Evolutionary conservation across 495 filamentous ascomycete species (phyloP).

Genomic region (Neurospora sublineolata): DNA sequence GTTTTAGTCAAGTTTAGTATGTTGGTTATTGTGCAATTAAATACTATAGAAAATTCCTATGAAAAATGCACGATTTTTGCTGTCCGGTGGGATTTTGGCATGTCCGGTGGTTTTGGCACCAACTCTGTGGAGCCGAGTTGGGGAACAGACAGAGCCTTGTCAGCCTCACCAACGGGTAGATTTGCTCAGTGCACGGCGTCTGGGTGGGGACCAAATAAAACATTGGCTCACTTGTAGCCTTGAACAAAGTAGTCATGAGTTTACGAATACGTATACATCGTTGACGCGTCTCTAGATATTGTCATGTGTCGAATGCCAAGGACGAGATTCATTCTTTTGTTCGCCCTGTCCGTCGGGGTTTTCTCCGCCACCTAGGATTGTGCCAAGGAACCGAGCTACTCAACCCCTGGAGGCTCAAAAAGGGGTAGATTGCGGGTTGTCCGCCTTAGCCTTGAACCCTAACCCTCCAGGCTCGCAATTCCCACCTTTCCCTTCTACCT

Average conservation of each 20-base stretch:
- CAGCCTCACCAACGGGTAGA: too few species aligned
- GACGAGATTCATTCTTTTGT: background rate
- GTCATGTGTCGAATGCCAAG: too few species aligned
- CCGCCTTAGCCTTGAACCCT: background rate
- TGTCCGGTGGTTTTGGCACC: too few species aligned
- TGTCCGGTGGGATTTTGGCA: too few species aligned
- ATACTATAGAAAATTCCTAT: too few species aligned
- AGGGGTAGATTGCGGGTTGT: background rate
- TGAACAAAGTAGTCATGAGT: background rate
- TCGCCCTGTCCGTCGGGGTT: background rate
- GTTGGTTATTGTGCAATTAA: too few species aligned
- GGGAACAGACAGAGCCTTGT: too few species aligned
- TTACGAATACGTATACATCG: background rate
- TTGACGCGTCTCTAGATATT: background rate
- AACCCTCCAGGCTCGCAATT: background rate
- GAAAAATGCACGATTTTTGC: too few species aligned
- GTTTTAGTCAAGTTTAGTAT: too few species aligned
- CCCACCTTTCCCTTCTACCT: background rate
- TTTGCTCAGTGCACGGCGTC: background rate
- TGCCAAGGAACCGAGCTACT: background rate
- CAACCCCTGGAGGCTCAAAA: background rate
- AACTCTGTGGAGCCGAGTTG: too few species aligned
- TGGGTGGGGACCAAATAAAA: background rate
- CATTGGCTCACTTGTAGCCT: background rate
- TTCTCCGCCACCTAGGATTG: background rate